phyloP scores from a whole-genome alignment of 129 eudicot species.

The Centrapalus pauciflorus region DNA sequence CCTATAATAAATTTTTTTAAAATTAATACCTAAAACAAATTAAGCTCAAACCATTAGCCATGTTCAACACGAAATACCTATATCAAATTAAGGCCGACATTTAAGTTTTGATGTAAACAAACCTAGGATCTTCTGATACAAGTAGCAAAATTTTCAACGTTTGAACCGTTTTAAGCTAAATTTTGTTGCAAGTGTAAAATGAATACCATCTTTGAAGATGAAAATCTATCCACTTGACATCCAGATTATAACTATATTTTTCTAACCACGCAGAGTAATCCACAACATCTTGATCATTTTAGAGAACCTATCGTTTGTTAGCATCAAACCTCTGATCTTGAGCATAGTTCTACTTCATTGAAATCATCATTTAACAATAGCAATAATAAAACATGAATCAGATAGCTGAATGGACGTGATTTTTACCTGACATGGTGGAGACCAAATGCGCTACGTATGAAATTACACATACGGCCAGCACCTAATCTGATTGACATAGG shows the following conservation, averaged over 20 bases:
- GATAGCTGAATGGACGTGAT: not conserved
- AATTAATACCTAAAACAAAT: not conserved
- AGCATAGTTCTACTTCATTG: not conserved
- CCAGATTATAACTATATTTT: not conserved
- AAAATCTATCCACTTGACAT: not conserved
- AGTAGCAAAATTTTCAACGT: too few species aligned
- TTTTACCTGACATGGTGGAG: slow-evolving; percentile 17
- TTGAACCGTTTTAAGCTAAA: not conserved
- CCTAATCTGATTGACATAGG: slow-evolving; percentile 14
- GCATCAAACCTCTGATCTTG: not conserved
- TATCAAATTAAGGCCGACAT: too few species aligned
- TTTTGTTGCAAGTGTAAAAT: not conserved
- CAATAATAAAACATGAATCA: not conserved
- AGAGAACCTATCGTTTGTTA: not conserved
- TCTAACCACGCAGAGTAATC: not conserved
- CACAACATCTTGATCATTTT: not conserved
- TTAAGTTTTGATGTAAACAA: not conserved
- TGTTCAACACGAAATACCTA: not conserved
- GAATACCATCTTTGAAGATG: not conserved
- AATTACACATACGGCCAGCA: not conserved
- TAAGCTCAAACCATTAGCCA: not conserved
- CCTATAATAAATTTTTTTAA: not conserved
- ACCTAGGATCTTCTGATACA: not conserved
- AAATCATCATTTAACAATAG: not conserved
- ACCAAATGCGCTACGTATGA: not conserved